Evolutionary conservation across 164 flowering plant species (phyloP).

Genomic region (Umbilicus rupestris): DNA sequence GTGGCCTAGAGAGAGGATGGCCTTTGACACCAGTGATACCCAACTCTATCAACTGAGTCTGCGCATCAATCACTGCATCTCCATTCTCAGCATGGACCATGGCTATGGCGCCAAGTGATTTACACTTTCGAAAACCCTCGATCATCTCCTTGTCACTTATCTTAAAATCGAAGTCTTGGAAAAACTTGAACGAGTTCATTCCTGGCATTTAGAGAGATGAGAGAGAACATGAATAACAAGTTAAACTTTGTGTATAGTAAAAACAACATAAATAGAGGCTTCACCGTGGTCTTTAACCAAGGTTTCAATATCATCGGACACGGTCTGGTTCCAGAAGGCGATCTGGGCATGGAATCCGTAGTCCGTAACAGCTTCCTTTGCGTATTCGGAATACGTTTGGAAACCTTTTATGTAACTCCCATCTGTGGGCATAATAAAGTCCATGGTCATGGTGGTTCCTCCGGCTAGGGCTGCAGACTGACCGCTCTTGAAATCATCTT

Average conservation of each 20-base stretch:
- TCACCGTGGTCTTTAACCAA: slow-evolving; percentile 92
- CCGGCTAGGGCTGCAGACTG: slow-evolving; percentile 99
- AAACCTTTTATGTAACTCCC: slow-evolving; percentile 72
- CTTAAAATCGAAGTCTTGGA: slow-evolving; percentile 87
- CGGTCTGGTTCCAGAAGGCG: slow-evolving; percentile 80
- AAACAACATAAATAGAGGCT: too few relatives aligned
- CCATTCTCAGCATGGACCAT: slow-evolving; percentile 99
- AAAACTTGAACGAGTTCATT: slow-evolving; percentile 93
- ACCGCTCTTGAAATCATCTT: slow-evolving; percentile 92
- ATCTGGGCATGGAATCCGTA: slow-evolving; percentile 98
- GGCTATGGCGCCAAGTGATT: slow-evolving; percentile 90
- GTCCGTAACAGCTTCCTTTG: slow-evolving; percentile 72
- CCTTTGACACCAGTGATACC: slow-evolving; percentile 96
- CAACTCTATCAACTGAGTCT: slow-evolving; percentile 73
- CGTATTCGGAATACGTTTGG: slow-evolving; percentile 55
- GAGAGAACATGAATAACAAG: background rate
- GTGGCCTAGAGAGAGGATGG: slow-evolving; percentile 92
- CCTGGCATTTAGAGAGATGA: slow-evolving; percentile 27
- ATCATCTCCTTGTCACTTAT: slow-evolving; percentile 68
- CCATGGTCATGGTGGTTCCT: slow-evolving; percentile 97
- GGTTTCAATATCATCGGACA: slow-evolving; percentile 82
- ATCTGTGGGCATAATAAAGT: slow-evolving; percentile 78
- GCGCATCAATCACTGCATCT: slow-evolving; percentile 90
- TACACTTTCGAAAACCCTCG: slow-evolving; percentile 79
- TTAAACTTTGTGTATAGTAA: background rate